Evolutionary conservation across 208 protist species (phyloP).

Genomic region (Leishmania major): DNA sequence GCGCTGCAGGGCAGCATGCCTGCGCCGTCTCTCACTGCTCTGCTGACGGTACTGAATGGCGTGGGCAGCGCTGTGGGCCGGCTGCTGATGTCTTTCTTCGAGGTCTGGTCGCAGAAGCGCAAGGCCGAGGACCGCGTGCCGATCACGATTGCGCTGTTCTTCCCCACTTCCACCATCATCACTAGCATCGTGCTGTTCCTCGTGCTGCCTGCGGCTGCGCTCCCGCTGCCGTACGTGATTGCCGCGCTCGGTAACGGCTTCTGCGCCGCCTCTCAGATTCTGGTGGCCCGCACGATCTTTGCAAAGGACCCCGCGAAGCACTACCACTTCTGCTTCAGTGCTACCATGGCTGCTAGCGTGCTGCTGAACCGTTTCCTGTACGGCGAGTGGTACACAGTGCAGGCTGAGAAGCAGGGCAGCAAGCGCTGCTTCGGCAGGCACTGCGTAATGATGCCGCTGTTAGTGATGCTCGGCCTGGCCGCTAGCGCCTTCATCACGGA

Average conservation of each 20-base stretch:
- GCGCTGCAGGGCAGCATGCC: conserved; percentile 36
- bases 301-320: conserved; percentile 70
- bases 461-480: conserved; percentile 44
- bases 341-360: conserved; percentile 40
- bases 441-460: conserved; percentile 51
- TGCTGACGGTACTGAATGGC: conserved; percentile 55
- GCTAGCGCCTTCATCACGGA: conserved; percentile 38
- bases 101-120: conserved; percentile 51
- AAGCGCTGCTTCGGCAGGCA: conserved; percentile 27
- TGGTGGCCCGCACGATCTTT: conserved; percentile 73
- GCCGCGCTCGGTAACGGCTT: conserved; percentile 67
- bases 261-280: conserved; percentile 41
- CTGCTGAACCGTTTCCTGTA: conserved; percentile 68
- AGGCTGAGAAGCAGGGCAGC: conserved; percentile 43
- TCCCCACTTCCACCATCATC: conserved; percentile 43
- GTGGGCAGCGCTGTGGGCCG: conserved; percentile 56
- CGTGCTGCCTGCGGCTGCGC: conserved; percentile 23
- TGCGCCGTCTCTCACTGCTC: conserved; percentile 27
- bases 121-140: conserved; percentile 51
- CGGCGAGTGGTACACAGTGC: conserved; percentile 62
- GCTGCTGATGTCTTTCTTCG: conserved; percentile 49
- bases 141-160: conserved; percentile 48
- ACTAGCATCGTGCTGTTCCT: conserved; percentile 49
- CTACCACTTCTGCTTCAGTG: conserved; percentile 66
- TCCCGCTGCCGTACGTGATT: conserved; percentile 59